Evolutionary conservation across 345 rosid species (phyloP).

Genomic region (Eucalyptus globulus): DNA sequence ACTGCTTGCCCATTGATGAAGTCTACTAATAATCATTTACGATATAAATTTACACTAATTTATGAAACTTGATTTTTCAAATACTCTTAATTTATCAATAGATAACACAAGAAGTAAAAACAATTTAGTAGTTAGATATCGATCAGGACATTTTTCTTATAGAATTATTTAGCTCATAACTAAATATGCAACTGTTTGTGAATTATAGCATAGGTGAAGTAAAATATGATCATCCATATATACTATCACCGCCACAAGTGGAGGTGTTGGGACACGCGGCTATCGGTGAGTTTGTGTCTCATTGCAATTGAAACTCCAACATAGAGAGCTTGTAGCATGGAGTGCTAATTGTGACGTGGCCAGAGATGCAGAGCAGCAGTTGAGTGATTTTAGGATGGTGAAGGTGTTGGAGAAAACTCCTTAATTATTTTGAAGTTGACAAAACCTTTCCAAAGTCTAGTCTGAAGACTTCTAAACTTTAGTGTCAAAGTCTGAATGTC

Average conservation of each 20-base stretch:
- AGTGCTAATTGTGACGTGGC: constrained; percentile 33
- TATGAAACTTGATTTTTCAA: background rate
- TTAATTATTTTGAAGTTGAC: no score
- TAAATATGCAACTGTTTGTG: background rate
- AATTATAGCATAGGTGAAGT: background rate
- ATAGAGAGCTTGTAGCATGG: constrained; percentile 37
- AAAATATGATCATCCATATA: background rate
- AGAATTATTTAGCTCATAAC: background rate
- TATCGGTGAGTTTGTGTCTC: constrained; percentile 30
- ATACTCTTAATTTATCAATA: no score
- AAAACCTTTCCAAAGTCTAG: no score
- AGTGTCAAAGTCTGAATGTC: no score
- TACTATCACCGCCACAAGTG: background rate
- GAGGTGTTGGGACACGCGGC: constrained; percentile 18
- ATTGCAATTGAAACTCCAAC: constrained; percentile 33
- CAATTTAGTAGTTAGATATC: no score
- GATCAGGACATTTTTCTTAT: background rate
- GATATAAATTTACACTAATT: background rate
- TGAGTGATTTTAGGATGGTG: constrained; percentile 30
- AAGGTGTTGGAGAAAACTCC: no score
- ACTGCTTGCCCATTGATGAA: background rate
- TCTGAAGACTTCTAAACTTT: no score
- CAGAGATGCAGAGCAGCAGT: constrained; percentile 38
- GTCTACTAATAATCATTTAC: background rate
- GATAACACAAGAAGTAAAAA: background rate